Evolutionary conservation across 2,329 filamentous ascomycete species (phyloP).

Genomic region (Cladorrhinum sp.): DNA sequence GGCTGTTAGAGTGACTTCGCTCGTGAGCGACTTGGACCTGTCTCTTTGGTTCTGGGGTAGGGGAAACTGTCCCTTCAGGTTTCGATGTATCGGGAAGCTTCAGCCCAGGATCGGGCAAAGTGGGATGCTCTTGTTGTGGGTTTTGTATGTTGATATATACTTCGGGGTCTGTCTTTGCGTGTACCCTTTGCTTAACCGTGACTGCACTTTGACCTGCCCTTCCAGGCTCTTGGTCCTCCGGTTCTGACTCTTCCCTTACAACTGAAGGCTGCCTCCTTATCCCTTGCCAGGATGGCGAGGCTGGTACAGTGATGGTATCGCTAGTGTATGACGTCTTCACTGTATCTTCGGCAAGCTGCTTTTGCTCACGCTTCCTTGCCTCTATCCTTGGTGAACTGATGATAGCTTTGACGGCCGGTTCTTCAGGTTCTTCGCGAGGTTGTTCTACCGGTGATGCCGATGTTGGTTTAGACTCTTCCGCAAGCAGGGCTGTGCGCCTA

Average conservation of each 20-base stretch:
- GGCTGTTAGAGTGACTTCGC: constrained; percentile 54
- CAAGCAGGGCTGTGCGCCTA: background rate
- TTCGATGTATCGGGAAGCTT: constrained; percentile 7
- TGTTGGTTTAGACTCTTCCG: constrained; percentile 5
- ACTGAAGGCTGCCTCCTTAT: constrained; percentile 41
- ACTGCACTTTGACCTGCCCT: background rate
- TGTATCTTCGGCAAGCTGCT: constrained; percentile 8
- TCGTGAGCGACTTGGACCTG: constrained; percentile 24
- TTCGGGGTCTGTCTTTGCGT: constrained; percentile 4
- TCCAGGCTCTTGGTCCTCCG: constrained; percentile 24
- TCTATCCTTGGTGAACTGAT: constrained; percentile 23
- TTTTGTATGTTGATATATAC: background rate
- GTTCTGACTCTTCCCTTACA: constrained; percentile 40
- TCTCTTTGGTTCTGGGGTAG: constrained; percentile 2
- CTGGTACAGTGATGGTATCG: background rate
- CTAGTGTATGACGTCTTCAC: background rate
- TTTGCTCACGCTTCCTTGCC: constrained; percentile 11
- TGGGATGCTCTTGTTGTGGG: background rate
- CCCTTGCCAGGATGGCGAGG: constrained; percentile 6
- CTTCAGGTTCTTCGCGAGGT: constrained; percentile 18
- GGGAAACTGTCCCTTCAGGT: constrained; percentile 11
- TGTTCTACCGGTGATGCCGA: background rate
- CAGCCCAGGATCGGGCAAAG: background rate
- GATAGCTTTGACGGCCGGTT: constrained; percentile 24
- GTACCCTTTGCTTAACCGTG: constrained; percentile 30